Evolutionary conservation across 2,329 filamentous ascomycete genomes (phyloP).

Genomic region (Davidsoniella neocaledoniae): DNA sequence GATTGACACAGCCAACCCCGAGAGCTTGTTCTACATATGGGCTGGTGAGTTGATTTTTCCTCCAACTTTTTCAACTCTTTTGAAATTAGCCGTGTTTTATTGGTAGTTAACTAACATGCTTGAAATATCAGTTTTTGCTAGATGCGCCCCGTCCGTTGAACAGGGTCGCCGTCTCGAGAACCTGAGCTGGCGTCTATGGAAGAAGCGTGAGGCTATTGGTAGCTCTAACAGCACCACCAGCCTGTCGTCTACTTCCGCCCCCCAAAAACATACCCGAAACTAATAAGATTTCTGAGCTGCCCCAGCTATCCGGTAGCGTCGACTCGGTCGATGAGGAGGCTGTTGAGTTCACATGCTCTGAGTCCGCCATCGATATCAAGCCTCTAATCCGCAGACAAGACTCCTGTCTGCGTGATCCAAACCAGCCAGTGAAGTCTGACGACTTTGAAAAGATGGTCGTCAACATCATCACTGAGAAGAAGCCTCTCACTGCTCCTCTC

Average conservation of each 20-base stretch:
- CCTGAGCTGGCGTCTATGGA: conserved; percentile 91
- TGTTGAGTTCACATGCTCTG: conserved; percentile 38
- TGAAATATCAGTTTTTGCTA: conserved; percentile 57
- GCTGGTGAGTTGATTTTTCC: conserved; percentile 52
- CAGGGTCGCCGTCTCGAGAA: conserved; percentile 88
- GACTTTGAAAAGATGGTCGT: conserved; percentile 89
- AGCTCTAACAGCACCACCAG: conserved; percentile 36
- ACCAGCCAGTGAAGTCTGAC: conserved; percentile 50
- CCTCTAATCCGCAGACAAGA: conserved; percentile 56
- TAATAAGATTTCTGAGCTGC: conserved; percentile 35
- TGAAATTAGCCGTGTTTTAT: not conserved
- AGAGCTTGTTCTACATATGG: conserved; percentile 95
- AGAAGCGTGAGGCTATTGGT: conserved; percentile 69
- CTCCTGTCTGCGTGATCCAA: conserved; percentile 41
- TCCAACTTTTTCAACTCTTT: not conserved
- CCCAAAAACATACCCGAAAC: conserved; percentile 33
- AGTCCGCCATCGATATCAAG: conserved; percentile 41
- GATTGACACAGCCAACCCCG: conserved; percentile 81
- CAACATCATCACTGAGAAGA: conserved; percentile 80
- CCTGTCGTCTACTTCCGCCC: conserved; percentile 31
- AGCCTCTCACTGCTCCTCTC: conserved; percentile 41
- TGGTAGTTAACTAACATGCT: no score
- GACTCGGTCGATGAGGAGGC: conserved; percentile 55
- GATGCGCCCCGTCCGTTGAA: conserved; percentile 84
- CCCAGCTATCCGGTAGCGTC: conserved; percentile 60